Evolutionary conservation across 1,139 yeast genomes (phyloP).

Genomic region (Kurtzmaniella quercitrusa): DNA sequence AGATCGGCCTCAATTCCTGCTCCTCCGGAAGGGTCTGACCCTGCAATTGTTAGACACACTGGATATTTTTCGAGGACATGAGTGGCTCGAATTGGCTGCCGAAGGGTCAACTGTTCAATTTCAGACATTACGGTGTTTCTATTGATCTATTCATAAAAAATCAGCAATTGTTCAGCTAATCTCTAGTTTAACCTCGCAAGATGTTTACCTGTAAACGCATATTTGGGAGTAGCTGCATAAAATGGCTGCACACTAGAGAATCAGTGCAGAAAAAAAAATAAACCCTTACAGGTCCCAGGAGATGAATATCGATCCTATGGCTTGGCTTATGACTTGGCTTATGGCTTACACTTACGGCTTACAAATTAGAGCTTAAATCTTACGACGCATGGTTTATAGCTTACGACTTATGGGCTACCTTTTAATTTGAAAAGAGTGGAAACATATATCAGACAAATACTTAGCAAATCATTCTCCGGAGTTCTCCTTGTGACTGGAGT

Average conservation of each 20-base stretch:
- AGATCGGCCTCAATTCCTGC: constrained; percentile 95
- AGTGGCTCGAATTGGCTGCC: neutral
- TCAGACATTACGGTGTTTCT: neutral
- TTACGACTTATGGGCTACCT: too few relatives aligned
- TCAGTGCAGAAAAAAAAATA: neutral
- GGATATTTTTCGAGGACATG: constrained; percentile 15
- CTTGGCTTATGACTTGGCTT: too few relatives aligned
- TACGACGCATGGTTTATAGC: too few relatives aligned
- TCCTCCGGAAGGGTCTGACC: constrained; percentile 90
- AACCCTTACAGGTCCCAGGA: neutral
- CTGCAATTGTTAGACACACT: constrained; percentile 65
- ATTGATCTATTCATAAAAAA: neutral
- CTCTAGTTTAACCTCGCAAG: neutral
- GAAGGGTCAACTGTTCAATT: neutral
- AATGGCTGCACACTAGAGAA: neutral
- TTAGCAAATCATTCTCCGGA: too few relatives aligned
- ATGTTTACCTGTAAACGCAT: neutral
- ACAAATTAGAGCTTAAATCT: too few relatives aligned
- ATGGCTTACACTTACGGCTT: too few relatives aligned
- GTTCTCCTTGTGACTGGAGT: constrained; percentile 24
- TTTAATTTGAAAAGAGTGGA: too few relatives aligned
- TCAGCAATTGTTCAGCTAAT: neutral
- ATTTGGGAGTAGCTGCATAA: neutral
- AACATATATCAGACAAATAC: too few relatives aligned
- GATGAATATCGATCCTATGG: too few relatives aligned